phyloP scores from a whole-genome alignment of 352 stramenopile genomes.

The Phytophthora brassicae region DNA sequence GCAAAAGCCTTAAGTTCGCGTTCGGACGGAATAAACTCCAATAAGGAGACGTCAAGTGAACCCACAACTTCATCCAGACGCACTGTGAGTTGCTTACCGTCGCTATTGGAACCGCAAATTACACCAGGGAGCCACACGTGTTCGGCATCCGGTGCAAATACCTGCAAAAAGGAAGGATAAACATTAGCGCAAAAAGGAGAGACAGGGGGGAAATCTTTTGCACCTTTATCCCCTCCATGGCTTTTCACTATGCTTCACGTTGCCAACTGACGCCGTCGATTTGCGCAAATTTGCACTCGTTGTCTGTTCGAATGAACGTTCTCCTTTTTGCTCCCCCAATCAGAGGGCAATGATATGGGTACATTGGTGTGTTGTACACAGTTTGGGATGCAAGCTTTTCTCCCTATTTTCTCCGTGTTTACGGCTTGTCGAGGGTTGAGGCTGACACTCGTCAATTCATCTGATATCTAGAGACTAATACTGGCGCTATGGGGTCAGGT shows the following conservation, averaged over 20 bases:
- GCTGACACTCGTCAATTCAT: no score
- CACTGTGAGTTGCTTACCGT: constrained; percentile 57
- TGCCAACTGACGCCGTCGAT: background rate
- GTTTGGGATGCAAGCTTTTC: no score
- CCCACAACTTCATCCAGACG: constrained; percentile 70
- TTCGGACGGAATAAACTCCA: constrained; percentile 47
- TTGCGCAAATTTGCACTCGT: constrained; percentile 15
- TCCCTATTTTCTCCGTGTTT: no score
- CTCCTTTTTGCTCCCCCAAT: constrained; percentile 27
- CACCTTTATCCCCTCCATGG: constrained; percentile 70
- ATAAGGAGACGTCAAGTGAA: constrained; percentile 39
- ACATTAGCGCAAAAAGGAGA: constrained; percentile 28
- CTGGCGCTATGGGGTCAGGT: constrained; percentile 5
- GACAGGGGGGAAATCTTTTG: constrained; percentile 11
- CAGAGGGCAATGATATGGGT: constrained; percentile 17
- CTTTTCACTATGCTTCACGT: constrained; percentile 1
- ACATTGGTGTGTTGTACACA: constrained; percentile 27
- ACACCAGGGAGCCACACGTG: constrained; percentile 83
- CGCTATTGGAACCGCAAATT: constrained; percentile 47
- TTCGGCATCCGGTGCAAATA: constrained; percentile 73
- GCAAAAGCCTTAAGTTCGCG: constrained; percentile 54
- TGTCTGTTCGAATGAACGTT: constrained; percentile 27
- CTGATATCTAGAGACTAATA: no score
- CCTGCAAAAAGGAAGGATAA: no score
- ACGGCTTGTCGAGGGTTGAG: no score